These are phyloP conservation scores for Trichoderma hamatum DNA, from an alignment of 2,329 filamentous ascomycete species.

Conservation along the genomic window DNA sequence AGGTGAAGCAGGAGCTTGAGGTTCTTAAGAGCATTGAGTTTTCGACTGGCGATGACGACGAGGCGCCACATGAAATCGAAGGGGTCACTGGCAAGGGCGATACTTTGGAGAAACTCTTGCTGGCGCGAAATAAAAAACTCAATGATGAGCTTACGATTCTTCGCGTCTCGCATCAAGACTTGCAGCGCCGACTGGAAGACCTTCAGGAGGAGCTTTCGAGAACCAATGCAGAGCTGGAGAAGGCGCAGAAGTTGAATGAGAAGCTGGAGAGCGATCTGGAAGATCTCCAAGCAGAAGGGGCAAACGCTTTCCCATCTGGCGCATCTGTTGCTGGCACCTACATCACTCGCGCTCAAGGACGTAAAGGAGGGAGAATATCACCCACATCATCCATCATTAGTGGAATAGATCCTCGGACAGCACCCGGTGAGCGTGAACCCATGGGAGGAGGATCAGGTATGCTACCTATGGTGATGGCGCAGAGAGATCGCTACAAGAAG, in stretches of 20 bases:
- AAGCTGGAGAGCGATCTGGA: slow-evolving; percentile 92
- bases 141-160: slow-evolving; percentile 91
- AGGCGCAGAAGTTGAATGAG: slow-evolving; percentile 78
- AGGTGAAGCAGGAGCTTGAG: slow-evolving; percentile 93
- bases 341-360: slow-evolving; percentile 65
- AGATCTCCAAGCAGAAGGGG: slow-evolving; percentile 80
- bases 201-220: slow-evolving; percentile 82
- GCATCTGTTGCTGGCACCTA: slow-evolving; percentile 94
- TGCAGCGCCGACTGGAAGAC: slow-evolving; percentile 76
- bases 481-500: slow-evolving; percentile 97
- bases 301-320: slow-evolving; percentile 82
- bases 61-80: slow-evolving; percentile 51
- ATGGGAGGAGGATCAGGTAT: slow-evolving; percentile 82
- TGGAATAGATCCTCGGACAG: slow-evolving; percentile 75
- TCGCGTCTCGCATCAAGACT: slow-evolving; percentile 89
- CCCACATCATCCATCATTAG: slow-evolving; percentile 98
- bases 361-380: slow-evolving; percentile 71
- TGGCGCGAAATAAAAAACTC: slow-evolving; percentile 95
- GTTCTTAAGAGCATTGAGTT: slow-evolving; percentile 98
- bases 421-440: slow-evolving; percentile 58
- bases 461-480: slow-evolving; percentile 95
- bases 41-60: slow-evolving; percentile 83
- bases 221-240: slow-evolving; percentile 84
- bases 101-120: slow-evolving; percentile 84
- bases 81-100: slow-evolving; percentile 60